These are phyloP conservation scores for Globisporangium solare DNA, from an alignment of 352 stramenopile species.

Conservation along the genomic window DNA sequence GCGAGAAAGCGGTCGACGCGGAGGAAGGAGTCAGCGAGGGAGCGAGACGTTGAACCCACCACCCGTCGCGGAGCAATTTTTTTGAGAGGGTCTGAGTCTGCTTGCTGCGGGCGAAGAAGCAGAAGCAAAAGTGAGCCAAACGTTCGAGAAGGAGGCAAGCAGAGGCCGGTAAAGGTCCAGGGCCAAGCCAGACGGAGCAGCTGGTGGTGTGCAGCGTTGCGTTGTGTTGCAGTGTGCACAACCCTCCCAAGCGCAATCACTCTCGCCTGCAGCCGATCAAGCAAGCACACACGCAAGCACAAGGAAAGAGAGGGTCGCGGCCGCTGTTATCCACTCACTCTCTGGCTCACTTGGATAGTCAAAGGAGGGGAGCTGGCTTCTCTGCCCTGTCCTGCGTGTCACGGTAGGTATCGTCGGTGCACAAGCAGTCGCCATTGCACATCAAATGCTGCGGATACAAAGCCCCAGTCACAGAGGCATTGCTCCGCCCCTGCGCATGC, in stretches of 20 bases:
- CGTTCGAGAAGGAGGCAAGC: conserved; percentile 13
- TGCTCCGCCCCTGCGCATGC: too few relatives aligned
- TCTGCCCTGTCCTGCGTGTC: too few relatives aligned
- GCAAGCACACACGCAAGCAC: conserved; percentile 1
- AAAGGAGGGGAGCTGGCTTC: too few relatives aligned
- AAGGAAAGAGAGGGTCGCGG: background rate
- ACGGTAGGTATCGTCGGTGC: too few relatives aligned
- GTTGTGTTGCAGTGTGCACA: background rate
- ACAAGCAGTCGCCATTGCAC: too few relatives aligned
- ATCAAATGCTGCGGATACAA: too few relatives aligned
- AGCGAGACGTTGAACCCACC: background rate
- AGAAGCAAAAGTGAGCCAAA: conserved; percentile 8
- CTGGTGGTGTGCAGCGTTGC: conserved; percentile 9
- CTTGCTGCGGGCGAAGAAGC: background rate
- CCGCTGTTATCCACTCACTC: background rate
- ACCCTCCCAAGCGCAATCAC: conserved; percentile 6
- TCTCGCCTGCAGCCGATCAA: background rate
- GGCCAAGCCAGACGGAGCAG: conserved; percentile 6
- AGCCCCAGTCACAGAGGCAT: too few relatives aligned
- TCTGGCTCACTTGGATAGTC: background rate
- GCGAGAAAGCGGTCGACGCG: background rate
- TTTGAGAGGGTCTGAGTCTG: background rate
- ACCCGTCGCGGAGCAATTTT: background rate
- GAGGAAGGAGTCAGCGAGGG: conserved; percentile 6
- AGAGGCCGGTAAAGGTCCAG: conserved; percentile 8